A percentile compares a stretch with the other conserved stretches of the same genome.
Evolutionary conservation across 192 early-diverging fungal genomes (phyloP).

Genomic region (Gamsiella multidivaricata): DNA sequence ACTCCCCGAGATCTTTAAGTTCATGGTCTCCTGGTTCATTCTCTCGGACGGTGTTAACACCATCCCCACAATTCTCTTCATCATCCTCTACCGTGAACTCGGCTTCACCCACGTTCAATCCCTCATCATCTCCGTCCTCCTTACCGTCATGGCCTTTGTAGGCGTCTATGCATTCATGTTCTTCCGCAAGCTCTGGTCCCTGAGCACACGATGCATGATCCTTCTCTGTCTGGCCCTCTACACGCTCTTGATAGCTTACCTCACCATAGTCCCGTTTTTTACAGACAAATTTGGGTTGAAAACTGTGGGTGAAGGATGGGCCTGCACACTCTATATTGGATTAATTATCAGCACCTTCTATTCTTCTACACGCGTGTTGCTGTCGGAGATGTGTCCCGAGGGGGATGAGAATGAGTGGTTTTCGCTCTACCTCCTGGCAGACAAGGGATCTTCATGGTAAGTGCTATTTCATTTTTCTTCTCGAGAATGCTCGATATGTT

Average conservation of each 20-base stretch:
- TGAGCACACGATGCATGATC: slow-evolving; percentile 60
- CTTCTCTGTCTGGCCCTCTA: slow-evolving; percentile 52
- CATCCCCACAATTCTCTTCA: slow-evolving; percentile 59
- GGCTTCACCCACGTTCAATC: slow-evolving; percentile 56
- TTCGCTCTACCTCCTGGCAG: slow-evolving; percentile 69
- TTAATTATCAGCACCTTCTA: slow-evolving; percentile 63
- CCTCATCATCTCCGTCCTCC: slow-evolving; percentile 59
- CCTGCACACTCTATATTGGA: slow-evolving; percentile 47
- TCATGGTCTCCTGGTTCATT: slow-evolving; percentile 75
- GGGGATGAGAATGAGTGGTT: slow-evolving; percentile 78
- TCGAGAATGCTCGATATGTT: neutral
- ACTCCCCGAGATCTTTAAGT: slow-evolving; percentile 64
- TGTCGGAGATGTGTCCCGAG: slow-evolving; percentile 68
- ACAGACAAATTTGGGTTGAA: slow-evolving; percentile 43
- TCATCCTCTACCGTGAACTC: slow-evolving; percentile 68
- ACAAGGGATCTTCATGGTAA: slow-evolving; percentile 68
- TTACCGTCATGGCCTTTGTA: slow-evolving; percentile 57
- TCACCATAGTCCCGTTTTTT: slow-evolving; percentile 57
- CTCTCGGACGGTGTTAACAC: slow-evolving; percentile 72
- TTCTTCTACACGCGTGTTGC: slow-evolving; percentile 61
- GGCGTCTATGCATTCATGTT: slow-evolving; percentile 60
- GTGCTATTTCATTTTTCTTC: neutral
- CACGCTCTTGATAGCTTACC: slow-evolving; percentile 59
- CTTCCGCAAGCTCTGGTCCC: slow-evolving; percentile 58
- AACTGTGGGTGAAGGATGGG: slow-evolving; percentile 34